Percentiles rank a stretch among this genome's conserved stretches.
Conservation (phyloP, 2,329 filamentous ascomycete species). For the Fusarium nematophilum region DNA sequence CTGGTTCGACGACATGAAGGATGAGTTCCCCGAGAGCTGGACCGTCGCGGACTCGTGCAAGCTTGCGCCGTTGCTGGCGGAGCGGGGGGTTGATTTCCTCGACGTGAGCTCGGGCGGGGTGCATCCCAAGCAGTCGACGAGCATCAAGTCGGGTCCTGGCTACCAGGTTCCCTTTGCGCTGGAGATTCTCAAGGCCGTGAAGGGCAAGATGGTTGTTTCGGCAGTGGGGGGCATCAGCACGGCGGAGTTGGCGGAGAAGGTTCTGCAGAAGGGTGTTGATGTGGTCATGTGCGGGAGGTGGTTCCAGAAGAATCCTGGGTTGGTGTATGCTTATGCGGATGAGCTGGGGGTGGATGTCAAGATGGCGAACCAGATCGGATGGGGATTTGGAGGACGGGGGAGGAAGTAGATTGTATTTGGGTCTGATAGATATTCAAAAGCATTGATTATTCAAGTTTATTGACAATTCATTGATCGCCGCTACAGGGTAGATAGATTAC, state of each 20-base stretch:
- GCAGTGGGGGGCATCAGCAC: conserved; percentile 44
- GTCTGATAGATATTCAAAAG: too few relatives aligned
- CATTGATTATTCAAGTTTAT: too few relatives aligned
- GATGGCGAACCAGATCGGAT: conserved; percentile 55
- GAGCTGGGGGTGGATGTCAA: conserved; percentile 58
- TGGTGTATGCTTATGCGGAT: conserved; percentile 63
- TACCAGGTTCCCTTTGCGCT: conserved; percentile 76
- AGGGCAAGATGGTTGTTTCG: conserved; percentile 65
- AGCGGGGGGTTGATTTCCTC: conserved; percentile 74
- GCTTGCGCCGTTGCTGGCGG: conserved; percentile 72
- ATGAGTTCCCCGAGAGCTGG: conserved; percentile 68
- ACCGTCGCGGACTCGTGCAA: conserved; percentile 70
- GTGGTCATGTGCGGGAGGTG: conserved; percentile 57
- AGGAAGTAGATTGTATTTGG: background rate
- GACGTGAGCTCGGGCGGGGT: conserved; percentile 75
- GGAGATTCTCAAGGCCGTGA: conserved; percentile 52
- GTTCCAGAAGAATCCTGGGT: conserved; percentile 65
- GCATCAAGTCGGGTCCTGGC: conserved; percentile 63
- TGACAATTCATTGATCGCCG: too few relatives aligned
- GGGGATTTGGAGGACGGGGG: conserved; percentile 2
- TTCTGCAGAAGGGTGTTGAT: conserved; percentile 57
- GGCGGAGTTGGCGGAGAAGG: conserved; percentile 56
- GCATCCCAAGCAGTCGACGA: conserved; percentile 58
- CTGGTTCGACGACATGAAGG: conserved; percentile 72
- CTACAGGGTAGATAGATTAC: too few relatives aligned